Evolutionary conservation across 176 grass and related monocot species (phyloP), one percentile per base, ranked within the genome.

Genomic region (maize (Zea mays)): DNA sequence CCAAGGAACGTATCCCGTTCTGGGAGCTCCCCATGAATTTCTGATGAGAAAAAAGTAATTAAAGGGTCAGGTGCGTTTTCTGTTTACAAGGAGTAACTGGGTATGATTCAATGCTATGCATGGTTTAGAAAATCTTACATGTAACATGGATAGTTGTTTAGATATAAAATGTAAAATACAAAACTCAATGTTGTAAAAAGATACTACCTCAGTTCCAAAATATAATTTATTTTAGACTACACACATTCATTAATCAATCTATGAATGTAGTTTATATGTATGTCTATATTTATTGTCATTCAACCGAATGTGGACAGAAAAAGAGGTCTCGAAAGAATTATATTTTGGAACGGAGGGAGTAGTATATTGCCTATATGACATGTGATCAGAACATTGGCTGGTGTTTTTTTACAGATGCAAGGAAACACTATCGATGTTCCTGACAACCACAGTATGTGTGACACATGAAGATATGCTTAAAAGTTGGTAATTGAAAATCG

Each of bases 21-120:
- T 99, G 92, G n/a, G 96, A 99, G 78, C 74, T 92, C 60, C 96
- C 92, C 76, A 99, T 99, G 82, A 99, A 95, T 67, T 85, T 92
- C 96, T 99, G 82, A 43, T 55, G 62, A 65, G 50, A 10, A 6
- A 91, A 85, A 81, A 54, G 59, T 16, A 84, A 65, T 73, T 2
- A 2, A 75, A 75, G 33, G 44, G 55, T 88, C 39, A 83, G 62
- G 74, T 44, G 10, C 5, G 10, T 12, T 59, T 33, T 57, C 49
- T 51, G 43, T 67, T 77, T 67, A 43, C 33, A 5, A 69, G 61
- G 51, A 70, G 11, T 57, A 74, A 68, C 27, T n/a, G n/a, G n/a
- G n/a, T n/a, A n/a, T n/a, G n/a, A n/a, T n/a, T 70, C 5, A 60
- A 43, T 38, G 38, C 1, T 5, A 70, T 9, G 61, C 20, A 72